A percentile compares a stretch with the other conserved stretches of the same genome.
These are phyloP conservation scores for Pharnaceum exiguum DNA, from an alignment of 148 eudicot species.

Conservation along the genomic window DNA sequence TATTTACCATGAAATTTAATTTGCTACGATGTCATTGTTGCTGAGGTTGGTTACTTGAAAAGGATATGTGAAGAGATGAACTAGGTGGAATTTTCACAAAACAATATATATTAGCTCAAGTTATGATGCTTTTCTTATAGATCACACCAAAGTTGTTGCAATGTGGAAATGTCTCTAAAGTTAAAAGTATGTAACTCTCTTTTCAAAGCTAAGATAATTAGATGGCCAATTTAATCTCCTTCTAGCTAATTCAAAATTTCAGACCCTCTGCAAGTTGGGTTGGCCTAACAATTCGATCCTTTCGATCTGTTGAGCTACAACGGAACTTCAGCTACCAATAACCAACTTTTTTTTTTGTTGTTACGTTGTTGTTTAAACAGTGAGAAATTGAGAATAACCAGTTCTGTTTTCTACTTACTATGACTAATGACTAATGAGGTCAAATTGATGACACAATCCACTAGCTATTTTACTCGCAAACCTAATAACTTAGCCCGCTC, in stretches of 20 bases:
- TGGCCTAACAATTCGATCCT: constrained; percentile 16
- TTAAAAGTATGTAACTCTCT: neutral
- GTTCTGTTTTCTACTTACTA: too few species aligned
- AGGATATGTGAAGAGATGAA: constrained; percentile 2
- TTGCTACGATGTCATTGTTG: constrained; percentile 21
- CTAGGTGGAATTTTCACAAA: neutral
- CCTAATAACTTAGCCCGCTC: too few species aligned
- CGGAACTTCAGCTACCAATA: constrained; percentile 9
- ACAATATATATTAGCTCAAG: neutral
- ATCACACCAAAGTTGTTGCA: constrained; percentile 27
- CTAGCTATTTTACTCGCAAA: too few species aligned
- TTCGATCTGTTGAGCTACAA: constrained; percentile 8
- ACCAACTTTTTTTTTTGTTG: too few species aligned
- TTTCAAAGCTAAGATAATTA: constrained; percentile 20
- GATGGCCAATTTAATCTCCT: neutral
- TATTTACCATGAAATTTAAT: neutral
- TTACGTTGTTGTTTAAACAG: too few species aligned
- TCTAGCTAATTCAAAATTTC: neutral
- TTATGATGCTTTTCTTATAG: constrained; percentile 22
- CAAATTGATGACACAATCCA: constrained; percentile 3
- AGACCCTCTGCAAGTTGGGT: neutral
- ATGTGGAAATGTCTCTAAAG: neutral
- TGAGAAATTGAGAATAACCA: too few species aligned
- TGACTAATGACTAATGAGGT: too few species aligned
- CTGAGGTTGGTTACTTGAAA: constrained; percentile 15